phyloP scores from a whole-genome alignment of 2,329 filamentous ascomycete genomes.

The Alternaria incomplexa region DNA sequence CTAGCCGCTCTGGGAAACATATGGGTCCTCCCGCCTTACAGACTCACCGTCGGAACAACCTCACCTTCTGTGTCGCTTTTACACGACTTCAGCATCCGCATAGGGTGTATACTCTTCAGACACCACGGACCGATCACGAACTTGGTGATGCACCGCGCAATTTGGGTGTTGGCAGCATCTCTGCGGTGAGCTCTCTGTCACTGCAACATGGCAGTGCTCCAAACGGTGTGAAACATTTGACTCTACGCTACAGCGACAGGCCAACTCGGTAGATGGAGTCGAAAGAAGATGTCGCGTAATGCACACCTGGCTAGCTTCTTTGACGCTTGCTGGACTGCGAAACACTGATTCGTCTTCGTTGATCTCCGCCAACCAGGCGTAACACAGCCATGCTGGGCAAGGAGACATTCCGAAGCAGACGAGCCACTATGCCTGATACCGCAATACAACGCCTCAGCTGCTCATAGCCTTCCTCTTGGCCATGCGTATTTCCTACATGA shows the following conservation, averaged over 20 bases:
- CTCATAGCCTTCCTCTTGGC: neutral
- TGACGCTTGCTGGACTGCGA: neutral
- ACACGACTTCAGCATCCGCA: neutral
- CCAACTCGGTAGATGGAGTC: neutral
- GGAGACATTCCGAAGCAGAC: slow-evolving; percentile 2
- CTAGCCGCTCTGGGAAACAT: slow-evolving; percentile 20
- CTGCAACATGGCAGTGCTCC: slow-evolving; percentile 8
- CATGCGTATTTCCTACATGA: neutral
- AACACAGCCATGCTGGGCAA: slow-evolving; percentile 13
- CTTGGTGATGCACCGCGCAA: slow-evolving; percentile 16
- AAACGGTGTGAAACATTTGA: slow-evolving; percentile 10
- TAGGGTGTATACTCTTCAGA: neutral
- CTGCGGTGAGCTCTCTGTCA: slow-evolving; percentile 6
- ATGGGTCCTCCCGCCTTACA: slow-evolving; percentile 22
- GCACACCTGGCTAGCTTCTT: neutral
- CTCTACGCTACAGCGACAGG: neutral
- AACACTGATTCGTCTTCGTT: slow-evolving; percentile 7
- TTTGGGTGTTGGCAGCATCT: slow-evolving; percentile 10
- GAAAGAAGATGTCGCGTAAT: neutral
- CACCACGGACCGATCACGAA: slow-evolving; percentile 3
- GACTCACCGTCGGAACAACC: slow-evolving; percentile 28
- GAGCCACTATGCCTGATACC: slow-evolving; percentile 8
- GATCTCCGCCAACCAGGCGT: slow-evolving; percentile 15
- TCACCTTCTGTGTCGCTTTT: slow-evolving; percentile 10
- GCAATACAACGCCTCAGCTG: neutral